phyloP scores from a whole-genome alignment of 169 alveolate genomes.

The Cryptosporidium muris region DNA sequence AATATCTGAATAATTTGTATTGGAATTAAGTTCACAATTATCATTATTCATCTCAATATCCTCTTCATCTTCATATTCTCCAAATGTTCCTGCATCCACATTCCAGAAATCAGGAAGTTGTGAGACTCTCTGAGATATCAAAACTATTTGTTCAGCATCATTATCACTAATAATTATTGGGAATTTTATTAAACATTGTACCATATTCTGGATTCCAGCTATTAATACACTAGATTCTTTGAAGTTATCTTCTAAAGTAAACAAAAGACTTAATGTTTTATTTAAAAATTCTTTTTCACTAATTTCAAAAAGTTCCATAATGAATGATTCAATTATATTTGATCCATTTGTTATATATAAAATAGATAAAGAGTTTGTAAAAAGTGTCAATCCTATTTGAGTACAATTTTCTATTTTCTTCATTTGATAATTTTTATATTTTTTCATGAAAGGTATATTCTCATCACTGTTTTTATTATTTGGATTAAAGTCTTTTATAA shows the following conservation, averaged over 20 bases:
- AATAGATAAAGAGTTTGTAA: too few species aligned
- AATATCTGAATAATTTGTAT: neutral
- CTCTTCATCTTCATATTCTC: slow-evolving; percentile 21
- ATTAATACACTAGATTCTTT: too few species aligned
- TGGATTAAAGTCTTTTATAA: neutral
- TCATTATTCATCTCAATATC: slow-evolving; percentile 1
- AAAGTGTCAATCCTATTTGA: too few species aligned
- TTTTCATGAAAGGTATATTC: too few species aligned
- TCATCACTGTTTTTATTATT: neutral
- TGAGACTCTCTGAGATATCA: slow-evolving; percentile 13
- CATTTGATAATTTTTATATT: too few species aligned
- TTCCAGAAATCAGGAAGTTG: slow-evolving; percentile 64
- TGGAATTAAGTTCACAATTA: neutral
- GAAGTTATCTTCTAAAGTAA: neutral
- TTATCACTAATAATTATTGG: neutral
- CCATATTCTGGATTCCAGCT: slow-evolving; percentile 7
- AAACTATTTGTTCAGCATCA: slow-evolving; percentile 8
- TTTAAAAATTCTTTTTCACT: neutral
- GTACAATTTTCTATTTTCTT: too few species aligned
- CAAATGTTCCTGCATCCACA: slow-evolving; percentile 1
- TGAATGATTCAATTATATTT: too few species aligned
- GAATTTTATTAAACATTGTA: slow-evolving; percentile 2
- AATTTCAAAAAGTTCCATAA: too few species aligned
- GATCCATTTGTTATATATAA: too few species aligned
- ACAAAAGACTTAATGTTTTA: neutral